Evolutionary conservation across 345 rosid genomes (phyloP), one percentile per base, ranked within the genome.

Genomic region (Geranium rotundifolium): DNA sequence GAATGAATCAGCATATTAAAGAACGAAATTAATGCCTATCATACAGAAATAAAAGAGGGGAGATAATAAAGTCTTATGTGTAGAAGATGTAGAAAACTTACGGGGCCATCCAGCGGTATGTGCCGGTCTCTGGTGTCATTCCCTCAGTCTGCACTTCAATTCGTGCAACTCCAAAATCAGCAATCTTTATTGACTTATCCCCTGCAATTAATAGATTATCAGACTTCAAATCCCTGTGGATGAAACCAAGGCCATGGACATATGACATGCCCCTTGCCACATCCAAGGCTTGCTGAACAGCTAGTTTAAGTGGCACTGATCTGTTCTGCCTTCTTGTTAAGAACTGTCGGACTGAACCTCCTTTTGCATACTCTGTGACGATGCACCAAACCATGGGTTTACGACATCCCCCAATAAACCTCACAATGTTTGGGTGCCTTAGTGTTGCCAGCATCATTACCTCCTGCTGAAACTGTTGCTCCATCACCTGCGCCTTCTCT

Each of bases 61-160:
- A 37, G 12, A 5, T 37, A 37, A 5, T 6, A 5, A 37, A 37
- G 46, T 37, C 46, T 37, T 37, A 46, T 9, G 16, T 29, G 3
- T 46, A 46, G 29, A 67, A 64, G 34, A 1, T 12, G 29, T 63
- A 14, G 52, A 46, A 46, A 57, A 58, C 82, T 75, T 79, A 75
- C 80, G 82, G 82, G 54, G 82, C 82, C 82, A 79, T 79, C 82
- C 82, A 79, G 27, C 82, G 82, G 50, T 79, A 79, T 3, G 80
- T 79, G 29, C 82, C 82, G 5, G 82, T 79, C 65, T 79, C 82
- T 0, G 82, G 80, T 1, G 82, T 79, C 82, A 79, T 79, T 56
- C 75, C 82, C 63, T 76, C 80, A 1, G 80, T 70, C 77, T 79
- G 80, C 67, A 73, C 82, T 67, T 79, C 80, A 58, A 79, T 76